Evolutionary conservation across 768 basidiomycete genomes (phyloP), one percentile per base, ranked within the genome.

Genomic region (Rhizopogon vinicolor): DNA sequence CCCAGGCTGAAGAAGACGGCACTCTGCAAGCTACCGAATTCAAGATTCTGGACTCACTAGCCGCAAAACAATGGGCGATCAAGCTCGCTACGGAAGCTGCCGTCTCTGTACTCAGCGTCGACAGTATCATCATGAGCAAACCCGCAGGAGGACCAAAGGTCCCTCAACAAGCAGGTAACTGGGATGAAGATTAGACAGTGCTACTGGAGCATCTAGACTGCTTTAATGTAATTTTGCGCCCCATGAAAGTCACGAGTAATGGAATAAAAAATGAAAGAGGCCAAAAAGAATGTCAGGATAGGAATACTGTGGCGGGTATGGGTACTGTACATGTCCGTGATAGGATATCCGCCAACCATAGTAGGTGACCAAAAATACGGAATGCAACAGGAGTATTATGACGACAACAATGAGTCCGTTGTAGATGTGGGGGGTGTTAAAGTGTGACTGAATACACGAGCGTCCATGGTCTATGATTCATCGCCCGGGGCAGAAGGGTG

Each of bases 71-170:
- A 5, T 96, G 93, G 93, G 93, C 92, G 1, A 83, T 97, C 62
- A 79, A 82, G 55, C 81, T 94, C n/a, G 94, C 88, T 14, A 93
- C 93, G 0, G 93, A 97, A 66, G 92, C 93, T 16, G 93, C 94
- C 1, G 80, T 90, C 41, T 87, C 91, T 0, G 91, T 97, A 31
- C 82, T 99, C 53, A 89, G 88, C 58, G 97, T 99, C 7, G 97
- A 99, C 73, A 93, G 91, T 65, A 98, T 98, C 68, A 97, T 98
- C 75, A 93, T 95, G 84, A 91, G 89, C 74, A 93, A 92, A 67
- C 89, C 89, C 5, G 48, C 48, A 37, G 48, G 48, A 37, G 48
- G 48, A 5, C 48, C 48, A 3, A 49, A 49, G n/a, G 76, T 93
- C 48, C 91, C 91, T 52, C 90, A 93, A 65, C 91, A 93, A 68